These are phyloP conservation scores for Pyrenophora tritici-repentis DNA, from an alignment of 2,329 filamentous ascomycete species.

Conservation along the genomic window DNA sequence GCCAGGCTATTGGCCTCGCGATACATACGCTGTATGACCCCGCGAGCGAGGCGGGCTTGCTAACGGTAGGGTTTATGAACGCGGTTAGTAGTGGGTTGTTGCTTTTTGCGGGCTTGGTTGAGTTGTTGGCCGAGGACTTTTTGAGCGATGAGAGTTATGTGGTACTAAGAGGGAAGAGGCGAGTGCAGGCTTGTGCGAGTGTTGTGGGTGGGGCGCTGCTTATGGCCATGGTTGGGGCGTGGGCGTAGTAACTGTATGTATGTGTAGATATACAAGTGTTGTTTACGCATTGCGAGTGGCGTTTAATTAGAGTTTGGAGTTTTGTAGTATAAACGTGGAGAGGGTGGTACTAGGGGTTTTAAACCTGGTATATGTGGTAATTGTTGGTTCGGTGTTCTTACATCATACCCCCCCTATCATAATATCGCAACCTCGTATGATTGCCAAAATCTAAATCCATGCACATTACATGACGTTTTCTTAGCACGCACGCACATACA, in stretches of 20 bases:
- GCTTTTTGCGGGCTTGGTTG: constrained; percentile 57
- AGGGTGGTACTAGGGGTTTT: too few relatives aligned
- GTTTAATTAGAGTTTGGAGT: not conserved
- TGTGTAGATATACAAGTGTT: not conserved
- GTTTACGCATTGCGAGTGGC: constrained; percentile 11
- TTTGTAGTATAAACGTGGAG: too few relatives aligned
- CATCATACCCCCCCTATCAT: too few relatives aligned
- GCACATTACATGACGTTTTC: too few relatives aligned
- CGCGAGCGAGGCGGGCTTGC: constrained; percentile 52
- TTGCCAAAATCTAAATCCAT: too few relatives aligned
- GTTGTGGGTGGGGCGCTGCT: constrained; percentile 64
- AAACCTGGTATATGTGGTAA: too few relatives aligned
- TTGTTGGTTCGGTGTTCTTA: too few relatives aligned
- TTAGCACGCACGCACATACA: too few relatives aligned
- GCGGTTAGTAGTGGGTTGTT: constrained; percentile 55
- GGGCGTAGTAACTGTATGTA: constrained; percentile 60
- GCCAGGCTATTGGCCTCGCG: constrained; percentile 56
- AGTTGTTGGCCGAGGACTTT: constrained; percentile 58
- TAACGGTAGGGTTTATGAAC: constrained; percentile 58
- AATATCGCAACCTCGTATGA: too few relatives aligned
- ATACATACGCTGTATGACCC: constrained; percentile 59
- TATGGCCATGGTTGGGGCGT: constrained; percentile 71
- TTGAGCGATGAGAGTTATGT: constrained; percentile 68
- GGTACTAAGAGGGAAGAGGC: constrained; percentile 60
- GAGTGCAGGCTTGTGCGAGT: constrained; percentile 65